Conservation (phyloP, 2,329 filamentous ascomycete species). For the Massarina eburnea region DNA sequence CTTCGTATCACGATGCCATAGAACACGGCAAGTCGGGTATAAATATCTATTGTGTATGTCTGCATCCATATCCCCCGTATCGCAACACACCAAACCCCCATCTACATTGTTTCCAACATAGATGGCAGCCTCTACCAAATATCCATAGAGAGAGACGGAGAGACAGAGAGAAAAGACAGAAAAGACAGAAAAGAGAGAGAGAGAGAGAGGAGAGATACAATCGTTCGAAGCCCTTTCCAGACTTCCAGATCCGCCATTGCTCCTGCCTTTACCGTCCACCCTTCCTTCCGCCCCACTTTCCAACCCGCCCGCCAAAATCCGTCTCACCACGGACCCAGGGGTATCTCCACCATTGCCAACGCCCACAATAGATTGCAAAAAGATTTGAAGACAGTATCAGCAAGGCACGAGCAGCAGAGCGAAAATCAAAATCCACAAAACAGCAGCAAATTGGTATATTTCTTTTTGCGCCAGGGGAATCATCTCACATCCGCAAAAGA, state of each 20-base stretch:
- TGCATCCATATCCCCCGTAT: not conserved
- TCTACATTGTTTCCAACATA: not conserved
- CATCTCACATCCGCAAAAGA: slow-evolving; percentile 29
- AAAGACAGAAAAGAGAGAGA: not conserved
- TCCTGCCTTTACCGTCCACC: slow-evolving; percentile 1
- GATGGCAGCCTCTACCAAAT: not conserved
- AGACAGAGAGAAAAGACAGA: slow-evolving; percentile 4
- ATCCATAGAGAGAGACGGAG: not conserved
- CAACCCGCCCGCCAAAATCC: slow-evolving; percentile 18
- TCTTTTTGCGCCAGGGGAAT: slow-evolving; percentile 46
- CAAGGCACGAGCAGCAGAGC: slow-evolving; percentile 4
- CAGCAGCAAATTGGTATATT: slow-evolving; percentile 47
- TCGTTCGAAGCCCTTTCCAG: not conserved
- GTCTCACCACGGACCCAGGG: slow-evolving; percentile 25
- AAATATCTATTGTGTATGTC: slow-evolving; percentile 7
- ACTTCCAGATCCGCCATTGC: not conserved
- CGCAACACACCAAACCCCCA: not conserved
- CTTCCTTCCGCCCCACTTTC: slow-evolving; percentile 1
- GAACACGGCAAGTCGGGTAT: not conserved
- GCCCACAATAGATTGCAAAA: slow-evolving; percentile 1
- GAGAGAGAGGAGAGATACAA: slow-evolving; percentile 3
- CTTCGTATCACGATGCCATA: not conserved
- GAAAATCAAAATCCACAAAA: slow-evolving; percentile 22
- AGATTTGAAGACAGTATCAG: not conserved
- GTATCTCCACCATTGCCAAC: slow-evolving; percentile 15